A percentile compares a stretch with the other conserved stretches of the same genome.
phyloP scores from a whole-genome alignment of 306 rosid genomes.

The Psophocarpus tetragonolobus region DNA sequence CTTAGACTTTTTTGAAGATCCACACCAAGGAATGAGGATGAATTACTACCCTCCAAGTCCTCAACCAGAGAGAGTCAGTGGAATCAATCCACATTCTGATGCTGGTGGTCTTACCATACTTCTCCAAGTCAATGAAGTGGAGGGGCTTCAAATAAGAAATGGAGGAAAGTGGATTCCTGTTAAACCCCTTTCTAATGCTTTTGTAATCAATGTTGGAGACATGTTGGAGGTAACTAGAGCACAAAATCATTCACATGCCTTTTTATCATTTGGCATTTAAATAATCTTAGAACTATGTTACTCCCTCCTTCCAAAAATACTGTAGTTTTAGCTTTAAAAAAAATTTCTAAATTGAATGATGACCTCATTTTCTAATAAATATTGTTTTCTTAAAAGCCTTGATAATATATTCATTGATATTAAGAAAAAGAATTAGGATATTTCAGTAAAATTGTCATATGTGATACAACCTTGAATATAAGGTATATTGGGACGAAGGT shows the following conservation, averaged over 20 bases:
- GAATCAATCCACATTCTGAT: conserved; percentile 40
- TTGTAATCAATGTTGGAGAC: conserved; percentile 39
- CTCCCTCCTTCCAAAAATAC: no score
- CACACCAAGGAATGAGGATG: conserved; percentile 33
- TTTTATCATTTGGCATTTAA: background rate
- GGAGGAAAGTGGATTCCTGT: conserved; percentile 32
- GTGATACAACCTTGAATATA: no score
- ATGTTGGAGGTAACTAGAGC: conserved; percentile 32
- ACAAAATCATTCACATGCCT: background rate
- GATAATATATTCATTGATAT: no score
- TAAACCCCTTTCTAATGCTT: conserved; percentile 36
- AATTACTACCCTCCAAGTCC: conserved; percentile 43
- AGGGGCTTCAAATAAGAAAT: conserved; percentile 45
- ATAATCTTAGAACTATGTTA: background rate
- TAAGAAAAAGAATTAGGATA: no score
- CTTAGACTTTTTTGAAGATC: conserved; percentile 26
- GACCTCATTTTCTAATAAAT: no score
- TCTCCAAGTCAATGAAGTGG: conserved; percentile 40
- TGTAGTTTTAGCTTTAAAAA: no score
- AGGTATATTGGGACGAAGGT: no score
- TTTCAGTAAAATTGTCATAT: no score
- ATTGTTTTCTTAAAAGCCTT: no score
- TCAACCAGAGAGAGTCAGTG: conserved; percentile 35
- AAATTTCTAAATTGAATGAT: no score
- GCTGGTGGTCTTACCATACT: conserved; percentile 32